phyloP scores from a whole-genome alignment of 169 alveolate species.

The Eimeria maxima region DNA sequence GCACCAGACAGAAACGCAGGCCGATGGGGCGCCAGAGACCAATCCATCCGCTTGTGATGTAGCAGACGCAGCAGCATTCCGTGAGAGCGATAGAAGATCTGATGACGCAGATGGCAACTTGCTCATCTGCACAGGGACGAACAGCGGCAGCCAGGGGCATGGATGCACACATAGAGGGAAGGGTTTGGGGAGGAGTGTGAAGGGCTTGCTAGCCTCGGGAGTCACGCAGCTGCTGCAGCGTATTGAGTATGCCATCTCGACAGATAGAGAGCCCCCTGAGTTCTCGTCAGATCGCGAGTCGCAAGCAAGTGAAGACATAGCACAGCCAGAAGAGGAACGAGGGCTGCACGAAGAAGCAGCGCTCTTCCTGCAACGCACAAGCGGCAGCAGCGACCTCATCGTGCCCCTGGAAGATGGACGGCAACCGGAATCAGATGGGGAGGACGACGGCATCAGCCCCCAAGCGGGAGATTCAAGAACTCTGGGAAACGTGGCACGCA shows the following conservation, averaged over 20 bases:
- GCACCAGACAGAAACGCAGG: not conserved
- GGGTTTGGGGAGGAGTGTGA: conserved; percentile 47
- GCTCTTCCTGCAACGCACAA: conserved; percentile 40
- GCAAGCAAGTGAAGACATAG: not conserved
- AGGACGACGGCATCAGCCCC: not conserved
- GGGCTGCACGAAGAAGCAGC: conserved; percentile 55
- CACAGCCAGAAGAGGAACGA: not conserved
- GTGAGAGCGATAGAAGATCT: not conserved
- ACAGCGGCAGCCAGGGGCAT: conserved; percentile 24
- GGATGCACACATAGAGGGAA: not conserved
- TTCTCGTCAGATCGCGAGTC: not conserved
- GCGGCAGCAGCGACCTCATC: conserved; percentile 38
- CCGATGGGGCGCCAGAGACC: not conserved
- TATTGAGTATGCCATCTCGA: conserved; percentile 44
- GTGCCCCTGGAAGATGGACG: conserved; percentile 36
- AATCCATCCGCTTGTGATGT: not conserved
- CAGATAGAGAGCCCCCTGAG: conserved; percentile 45
- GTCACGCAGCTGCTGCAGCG: conserved; percentile 75
- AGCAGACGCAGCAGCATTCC: not conserved
- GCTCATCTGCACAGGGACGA: not conserved
- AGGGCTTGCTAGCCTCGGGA: conserved; percentile 70
- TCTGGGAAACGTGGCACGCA: conserved; percentile 24
- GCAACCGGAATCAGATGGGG: not conserved
- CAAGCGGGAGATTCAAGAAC: conserved; percentile 3
- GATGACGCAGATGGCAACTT: not conserved